Evolutionary conservation across 1,139 yeast species (phyloP), one percentile per base, ranked within the genome.

Genomic region (Starmera stellimalicola): DNA sequence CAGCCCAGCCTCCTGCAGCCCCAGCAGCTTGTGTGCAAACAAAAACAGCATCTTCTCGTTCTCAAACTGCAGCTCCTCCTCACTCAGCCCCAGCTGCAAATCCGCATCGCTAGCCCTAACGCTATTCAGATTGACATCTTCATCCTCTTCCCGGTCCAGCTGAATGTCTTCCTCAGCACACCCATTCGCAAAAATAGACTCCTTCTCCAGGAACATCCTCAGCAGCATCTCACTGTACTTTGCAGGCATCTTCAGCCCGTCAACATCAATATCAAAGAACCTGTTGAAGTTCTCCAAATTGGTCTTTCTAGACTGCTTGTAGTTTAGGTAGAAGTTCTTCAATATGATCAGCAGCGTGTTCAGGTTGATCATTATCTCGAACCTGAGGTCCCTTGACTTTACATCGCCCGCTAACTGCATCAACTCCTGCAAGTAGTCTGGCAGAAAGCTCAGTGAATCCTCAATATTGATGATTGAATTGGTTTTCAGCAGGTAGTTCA

Each of bases 101-200:
- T 44, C 44, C n/a, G n/a, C n/a, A n/a, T n/a, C n/a, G n/a, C n/a
- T n/a, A n/a, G n/a, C n/a, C n/a, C n/a, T n/a, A 37, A 53, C 44
- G 16, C 65, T 66, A 34, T 62, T 70, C 37, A 67, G 66, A 40
- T 69, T 68, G 3, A 76, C 81, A 45, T 68, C 78, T 51, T 79
- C 87, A 26, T 66, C 65, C 26, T 65, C 75, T 17, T 57, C 60
- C 46, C 83, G 64, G 24, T 73, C 80, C 35, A 79, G 52, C 10
- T 64, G 62, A 4, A 65, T 48, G 0, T 54, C 57, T 9, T 43
- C 22, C 6, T 58, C 45, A n/a, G n/a, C n/a, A n/a, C n/a, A n/a
- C n/a, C n/a, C n/a, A 33, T 45, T 45, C 3, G 64, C 52, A 22
- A 55, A 43, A 29, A 58, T 59, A 16, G 59, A 49, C 36, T 62